These are phyloP conservation scores for Cyberlindnera galapagoensis DNA, from an alignment of 805 yeast species.

Conservation along the genomic window DNA sequence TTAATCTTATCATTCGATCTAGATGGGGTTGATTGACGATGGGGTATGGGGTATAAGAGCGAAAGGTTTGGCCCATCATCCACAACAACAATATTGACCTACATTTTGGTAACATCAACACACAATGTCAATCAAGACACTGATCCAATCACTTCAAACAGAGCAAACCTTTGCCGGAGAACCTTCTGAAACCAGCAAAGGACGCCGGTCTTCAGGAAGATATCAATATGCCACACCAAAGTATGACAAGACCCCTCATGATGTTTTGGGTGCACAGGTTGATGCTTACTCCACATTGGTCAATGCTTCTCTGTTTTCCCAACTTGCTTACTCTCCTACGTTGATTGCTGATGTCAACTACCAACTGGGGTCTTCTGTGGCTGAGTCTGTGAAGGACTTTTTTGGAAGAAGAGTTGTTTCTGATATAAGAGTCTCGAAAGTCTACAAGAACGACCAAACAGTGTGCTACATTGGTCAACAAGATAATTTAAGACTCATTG, in stretches of 20 bases:
- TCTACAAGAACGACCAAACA: too few species aligned
- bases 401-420: too few species aligned
- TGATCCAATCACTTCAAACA: not conserved
- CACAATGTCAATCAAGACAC: not conserved
- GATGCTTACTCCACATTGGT: not conserved
- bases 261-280: not conserved
- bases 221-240: not conserved
- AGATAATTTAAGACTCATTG: not conserved
- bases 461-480: not conserved
- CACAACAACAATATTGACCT: too few species aligned
- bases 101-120: too few species aligned
- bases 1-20: too few species aligned
- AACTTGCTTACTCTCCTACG: not conserved
- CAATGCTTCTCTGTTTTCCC: not conserved
- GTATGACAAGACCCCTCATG: slow-evolving; percentile 1
- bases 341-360: not conserved
- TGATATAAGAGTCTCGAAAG: too few species aligned
- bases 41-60: too few species aligned
- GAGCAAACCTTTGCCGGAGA: not conserved
- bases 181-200: not conserved
- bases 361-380: too few species aligned
- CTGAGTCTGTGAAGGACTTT: too few species aligned
- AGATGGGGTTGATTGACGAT: too few species aligned
- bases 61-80: too few species aligned
- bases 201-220: slow-evolving; percentile 1